These are phyloP conservation scores for Colletotrichum sp. DNA, from an alignment of 2,329 filamentous ascomycete genomes.

Conservation along the genomic window DNA sequence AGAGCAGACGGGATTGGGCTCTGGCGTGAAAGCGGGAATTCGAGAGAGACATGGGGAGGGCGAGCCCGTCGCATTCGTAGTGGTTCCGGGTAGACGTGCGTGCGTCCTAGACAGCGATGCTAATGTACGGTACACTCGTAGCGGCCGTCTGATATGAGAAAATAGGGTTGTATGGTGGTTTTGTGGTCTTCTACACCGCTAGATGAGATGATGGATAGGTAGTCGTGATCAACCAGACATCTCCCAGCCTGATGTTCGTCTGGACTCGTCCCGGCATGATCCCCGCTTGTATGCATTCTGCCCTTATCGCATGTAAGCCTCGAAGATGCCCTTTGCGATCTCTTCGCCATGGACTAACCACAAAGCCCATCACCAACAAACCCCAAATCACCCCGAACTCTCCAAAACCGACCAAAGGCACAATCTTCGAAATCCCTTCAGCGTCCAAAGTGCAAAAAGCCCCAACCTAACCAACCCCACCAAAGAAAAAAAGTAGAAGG, in stretches of 20 bases:
- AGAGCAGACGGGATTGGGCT: background rate
- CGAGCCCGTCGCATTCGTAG: background rate
- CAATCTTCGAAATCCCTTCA: background rate
- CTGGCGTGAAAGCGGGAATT: background rate
- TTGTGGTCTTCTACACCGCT: background rate
- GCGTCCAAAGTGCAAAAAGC: background rate
- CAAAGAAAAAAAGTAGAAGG: background rate
- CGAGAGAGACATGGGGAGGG: background rate
- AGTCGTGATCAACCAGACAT: background rate
- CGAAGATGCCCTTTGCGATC: background rate
- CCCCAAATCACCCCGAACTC: rapidly evolving
- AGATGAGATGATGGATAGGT: background rate
- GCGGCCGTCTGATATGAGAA: background rate
- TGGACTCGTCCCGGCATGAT: background rate
- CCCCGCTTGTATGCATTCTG: background rate
- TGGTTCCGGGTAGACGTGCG: background rate
- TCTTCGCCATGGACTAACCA: rapidly evolving
- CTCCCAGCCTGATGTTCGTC: background rate
- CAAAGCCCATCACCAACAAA: background rate
- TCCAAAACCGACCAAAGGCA: background rate
- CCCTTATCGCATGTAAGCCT: background rate
- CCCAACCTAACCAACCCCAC: background rate
- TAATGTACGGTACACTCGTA: background rate
- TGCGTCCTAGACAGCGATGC: background rate
- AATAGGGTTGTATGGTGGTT: background rate